These are phyloP conservation scores for Leccinum longicurvipes DNA, from an alignment of 768 basidiomycete species.

Conservation along the genomic window DNA sequence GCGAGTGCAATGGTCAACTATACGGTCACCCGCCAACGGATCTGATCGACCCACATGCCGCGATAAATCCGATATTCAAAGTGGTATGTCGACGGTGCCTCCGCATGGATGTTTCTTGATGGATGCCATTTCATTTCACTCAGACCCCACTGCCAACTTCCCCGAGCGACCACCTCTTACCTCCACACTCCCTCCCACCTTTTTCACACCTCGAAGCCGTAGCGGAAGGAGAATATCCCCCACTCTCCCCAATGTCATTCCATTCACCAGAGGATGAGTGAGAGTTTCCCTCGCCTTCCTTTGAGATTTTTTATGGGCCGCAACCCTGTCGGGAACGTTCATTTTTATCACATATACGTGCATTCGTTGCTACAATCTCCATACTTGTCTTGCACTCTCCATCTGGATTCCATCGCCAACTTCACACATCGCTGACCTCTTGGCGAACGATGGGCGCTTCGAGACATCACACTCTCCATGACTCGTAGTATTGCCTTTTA, in stretches of 20 bases:
- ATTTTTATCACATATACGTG: conserved; percentile 24
- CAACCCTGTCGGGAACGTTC: conserved; percentile 22
- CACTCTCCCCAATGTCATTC: conserved; percentile 76
- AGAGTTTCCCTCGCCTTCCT: conserved; percentile 17
- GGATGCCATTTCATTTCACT: neutral
- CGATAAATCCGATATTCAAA: conserved; percentile 87
- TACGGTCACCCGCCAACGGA: conserved; percentile 61
- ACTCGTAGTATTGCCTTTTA: conserved; percentile 18
- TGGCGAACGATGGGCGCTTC: conserved; percentile 10
- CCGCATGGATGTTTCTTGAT: conserved; percentile 3
- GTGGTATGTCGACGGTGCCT: conserved; percentile 57
- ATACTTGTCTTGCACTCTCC: conserved; percentile 23
- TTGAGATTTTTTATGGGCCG: conserved; percentile 21
- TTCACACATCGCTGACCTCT: conserved; percentile 17
- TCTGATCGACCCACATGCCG: conserved; percentile 57
- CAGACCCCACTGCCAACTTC: conserved; percentile 56
- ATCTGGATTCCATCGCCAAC: conserved; percentile 23
- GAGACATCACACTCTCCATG: neutral
- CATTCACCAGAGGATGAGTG: conserved; percentile 47
- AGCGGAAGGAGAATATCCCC: conserved; percentile 71
- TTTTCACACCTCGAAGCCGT: conserved; percentile 82
- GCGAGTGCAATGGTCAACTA: conserved; percentile 50
- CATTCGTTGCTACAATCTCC: conserved; percentile 31
- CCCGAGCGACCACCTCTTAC: conserved; percentile 35
- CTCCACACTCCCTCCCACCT: conserved; percentile 60